phyloP scores from a whole-genome alignment of 768 basidiomycete species.

The Daedaleopsis sinensis region DNA sequence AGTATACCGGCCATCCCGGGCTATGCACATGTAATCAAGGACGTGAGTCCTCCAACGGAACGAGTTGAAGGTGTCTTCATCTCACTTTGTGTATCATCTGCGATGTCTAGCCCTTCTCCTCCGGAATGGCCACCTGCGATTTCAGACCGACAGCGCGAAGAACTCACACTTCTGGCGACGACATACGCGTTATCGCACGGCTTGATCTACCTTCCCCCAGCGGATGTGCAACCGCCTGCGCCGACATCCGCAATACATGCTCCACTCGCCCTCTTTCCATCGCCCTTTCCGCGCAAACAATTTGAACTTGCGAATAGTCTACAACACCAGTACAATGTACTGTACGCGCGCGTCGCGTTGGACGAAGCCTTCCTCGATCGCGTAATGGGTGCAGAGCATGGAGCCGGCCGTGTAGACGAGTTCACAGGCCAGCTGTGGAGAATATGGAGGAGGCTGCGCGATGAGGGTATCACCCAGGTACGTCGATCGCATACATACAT shows the following conservation, averaged over 20 bases:
- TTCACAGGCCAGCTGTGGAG: slow-evolving; percentile 88
- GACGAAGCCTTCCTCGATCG: slow-evolving; percentile 80
- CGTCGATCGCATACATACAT: not conserved
- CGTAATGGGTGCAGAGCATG: slow-evolving; percentile 78
- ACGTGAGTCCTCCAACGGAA: not conserved
- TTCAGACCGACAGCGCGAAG: slow-evolving; percentile 55
- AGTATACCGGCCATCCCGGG: not conserved
- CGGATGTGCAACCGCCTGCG: slow-evolving; percentile 45
- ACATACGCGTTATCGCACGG: slow-evolving; percentile 87
- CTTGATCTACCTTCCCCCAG: slow-evolving; percentile 76
- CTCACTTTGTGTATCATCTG: no score
- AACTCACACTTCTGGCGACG: slow-evolving; percentile 66
- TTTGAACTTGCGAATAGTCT: slow-evolving; percentile 68
- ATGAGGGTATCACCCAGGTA: slow-evolving; percentile 64
- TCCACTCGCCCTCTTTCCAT: slow-evolving; percentile 85
- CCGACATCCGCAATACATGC: slow-evolving; percentile 86
- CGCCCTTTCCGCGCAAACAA: slow-evolving; percentile 76
- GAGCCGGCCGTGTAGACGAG: slow-evolving; percentile 81
- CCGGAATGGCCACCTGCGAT: slow-evolving; percentile 75
- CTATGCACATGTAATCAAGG: not conserved
- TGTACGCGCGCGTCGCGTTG: slow-evolving; percentile 84
- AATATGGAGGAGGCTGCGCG: slow-evolving; percentile 78
- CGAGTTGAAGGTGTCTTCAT: no score
- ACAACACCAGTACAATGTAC: slow-evolving; percentile 78
- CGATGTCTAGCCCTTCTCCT: slow-evolving; percentile 11